Evolutionary conservation across 495 filamentous ascomycete genomes (phyloP), one percentile per base, ranked within the genome.

Genomic region (Penicillium coffeae): DNA sequence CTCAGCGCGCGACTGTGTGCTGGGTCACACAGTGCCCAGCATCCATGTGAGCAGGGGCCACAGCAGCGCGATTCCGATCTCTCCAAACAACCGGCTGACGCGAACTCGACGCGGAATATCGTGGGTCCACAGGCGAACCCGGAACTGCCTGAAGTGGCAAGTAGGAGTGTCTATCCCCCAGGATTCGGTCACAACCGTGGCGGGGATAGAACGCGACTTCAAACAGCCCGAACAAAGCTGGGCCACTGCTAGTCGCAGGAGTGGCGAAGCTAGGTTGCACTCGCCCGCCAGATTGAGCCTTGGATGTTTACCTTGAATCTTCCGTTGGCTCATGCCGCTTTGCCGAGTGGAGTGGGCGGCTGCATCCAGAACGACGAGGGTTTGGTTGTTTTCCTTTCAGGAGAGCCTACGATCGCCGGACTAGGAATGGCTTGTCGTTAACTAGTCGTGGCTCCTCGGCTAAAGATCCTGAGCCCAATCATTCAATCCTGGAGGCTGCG

Each of bases 141-240:
- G 59, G 59, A 62, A 60, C 50, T 62, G 52, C 59, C 59, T 59
- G 14, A 42, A 38, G 32, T 21, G 51, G 59, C 40, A 62, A 37
- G 45, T 53, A 21, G 33, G 6, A 40, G 30, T 47, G 43, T 10
- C 8, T 15, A 53, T 50, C 54, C 56, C 50, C 55, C 56, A 50
- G 55, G 47, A 54, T 58, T 52, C 47, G 55, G 50, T 47, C 46
- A 38, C 38, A 37, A 52, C 51, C 40, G 49, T 32, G 49, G 42
- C 15, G 43, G 9, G 32, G 25, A 49, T 18, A 30, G 13, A 52
- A 5, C 20, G 27, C 19, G 54, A 32, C 13, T 16, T 16, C 38
- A 21, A 48, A 47, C 38, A 50, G 45, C 22, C 37, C 8, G 43
- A 14, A 30, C 12, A 19, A 20, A 34, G 19, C 33, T 15, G 33